These are phyloP conservation scores for Dalbergia cochinchinensis DNA, from an alignment of 306 rosid genomes.

Conservation along the genomic window DNA sequence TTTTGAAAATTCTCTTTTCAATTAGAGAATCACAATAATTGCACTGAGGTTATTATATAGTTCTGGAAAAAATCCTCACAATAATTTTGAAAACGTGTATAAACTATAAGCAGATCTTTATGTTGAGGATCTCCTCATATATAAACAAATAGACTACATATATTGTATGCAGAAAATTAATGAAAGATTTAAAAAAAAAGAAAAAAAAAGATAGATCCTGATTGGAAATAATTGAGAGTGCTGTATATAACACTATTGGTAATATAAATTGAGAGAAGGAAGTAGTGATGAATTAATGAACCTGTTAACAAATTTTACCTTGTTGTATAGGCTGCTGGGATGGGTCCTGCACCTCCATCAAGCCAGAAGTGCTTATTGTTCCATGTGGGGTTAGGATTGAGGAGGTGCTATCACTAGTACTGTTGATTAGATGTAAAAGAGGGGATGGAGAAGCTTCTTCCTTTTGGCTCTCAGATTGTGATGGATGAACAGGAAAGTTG, in stretches of 20 bases:
- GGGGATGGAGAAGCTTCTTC: conserved; percentile 35
- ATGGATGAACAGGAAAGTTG: conserved; percentile 23
- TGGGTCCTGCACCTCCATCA: conserved; percentile 46
- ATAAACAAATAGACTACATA: no score
- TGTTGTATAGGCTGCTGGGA: conserved; percentile 25
- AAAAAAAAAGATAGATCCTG: not conserved
- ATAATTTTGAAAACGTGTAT: not conserved
- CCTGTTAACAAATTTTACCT: conserved; percentile 31
- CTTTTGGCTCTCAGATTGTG: conserved; percentile 35
- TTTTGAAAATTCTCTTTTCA: not conserved
- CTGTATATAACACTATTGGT: not conserved
- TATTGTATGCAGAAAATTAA: not conserved
- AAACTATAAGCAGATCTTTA: not conserved
- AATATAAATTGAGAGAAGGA: not conserved
- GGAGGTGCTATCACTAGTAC: conserved; percentile 14
- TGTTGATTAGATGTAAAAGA: conserved; percentile 27
- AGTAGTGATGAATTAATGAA: conserved; percentile 4
- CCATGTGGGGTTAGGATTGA: conserved; percentile 32
- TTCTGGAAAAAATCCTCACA: not conserved
- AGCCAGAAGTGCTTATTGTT: conserved; percentile 17
- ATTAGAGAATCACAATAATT: conserved; percentile 7
- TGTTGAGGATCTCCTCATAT: not conserved
- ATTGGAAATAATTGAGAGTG: conserved; percentile 1
- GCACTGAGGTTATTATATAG: conserved; percentile 14
- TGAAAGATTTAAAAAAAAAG: not conserved